phyloP scores from a whole-genome alignment of 2,329 filamentous ascomycete genomes.

The Paraphoma chrysanthemicola region DNA sequence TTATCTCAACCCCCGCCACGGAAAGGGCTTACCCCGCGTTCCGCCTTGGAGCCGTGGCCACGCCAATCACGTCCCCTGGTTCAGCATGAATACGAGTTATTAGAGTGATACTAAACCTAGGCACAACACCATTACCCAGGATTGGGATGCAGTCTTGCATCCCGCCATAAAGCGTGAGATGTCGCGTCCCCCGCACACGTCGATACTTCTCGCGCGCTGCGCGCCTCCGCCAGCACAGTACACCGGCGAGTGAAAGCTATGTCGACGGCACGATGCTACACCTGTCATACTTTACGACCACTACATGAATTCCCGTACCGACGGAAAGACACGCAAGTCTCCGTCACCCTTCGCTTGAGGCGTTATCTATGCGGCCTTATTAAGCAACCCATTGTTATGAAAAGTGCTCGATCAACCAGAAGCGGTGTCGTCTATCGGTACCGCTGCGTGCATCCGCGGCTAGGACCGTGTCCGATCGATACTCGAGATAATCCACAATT shows the following conservation, averaged over 20 bases:
- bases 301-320: slow-evolving; percentile 1
- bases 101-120: background rate
- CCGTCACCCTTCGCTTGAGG: background rate
- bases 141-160: background rate
- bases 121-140: background rate
- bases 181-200: background rate
- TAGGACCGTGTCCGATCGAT: background rate
- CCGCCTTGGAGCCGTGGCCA: background rate
- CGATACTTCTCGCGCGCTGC: background rate
- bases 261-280: slow-evolving; percentile 5
- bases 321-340: background rate
- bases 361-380: slow-evolving; percentile 1
- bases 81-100: background rate
- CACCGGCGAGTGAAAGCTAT: background rate
- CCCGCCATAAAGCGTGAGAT: background rate
- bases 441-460: slow-evolving; percentile 3
- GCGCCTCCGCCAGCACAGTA: background rate
- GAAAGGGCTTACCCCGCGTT: background rate
- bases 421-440: slow-evolving; percentile 1
- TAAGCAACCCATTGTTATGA: background rate
- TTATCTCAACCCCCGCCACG: background rate
- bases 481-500: background rate
- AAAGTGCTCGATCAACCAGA: background rate
- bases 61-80: background rate
- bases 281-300: background rate